A percentile compares a stretch with the other conserved stretches of the same genome.
These are phyloP conservation scores for Beta vulgaris DNA, from an alignment of 148 eudicot species.

Conservation along the genomic window DNA sequence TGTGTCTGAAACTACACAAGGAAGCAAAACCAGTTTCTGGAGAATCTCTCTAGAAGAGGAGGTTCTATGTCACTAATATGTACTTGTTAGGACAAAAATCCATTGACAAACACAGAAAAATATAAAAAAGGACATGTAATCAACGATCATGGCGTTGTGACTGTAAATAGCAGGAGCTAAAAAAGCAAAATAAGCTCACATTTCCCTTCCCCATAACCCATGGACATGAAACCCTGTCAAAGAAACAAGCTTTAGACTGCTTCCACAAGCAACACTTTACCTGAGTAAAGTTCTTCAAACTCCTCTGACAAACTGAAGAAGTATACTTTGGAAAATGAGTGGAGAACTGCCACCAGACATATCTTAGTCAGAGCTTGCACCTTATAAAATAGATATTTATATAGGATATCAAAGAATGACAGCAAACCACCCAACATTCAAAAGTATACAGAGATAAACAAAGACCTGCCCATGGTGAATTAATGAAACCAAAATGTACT, in stretches of 20 bases:
- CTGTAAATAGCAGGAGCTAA: neutral
- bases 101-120: neutral
- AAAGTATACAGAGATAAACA: neutral
- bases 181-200: neutral
- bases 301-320: constrained; percentile 86
- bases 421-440: neutral
- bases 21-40: neutral
- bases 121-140: neutral
- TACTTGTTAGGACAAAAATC: neutral
- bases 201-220: neutral
- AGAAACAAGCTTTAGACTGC: neutral
- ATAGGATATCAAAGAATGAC: neutral
- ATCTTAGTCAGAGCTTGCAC: constrained; percentile 14
- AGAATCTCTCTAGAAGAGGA: neutral
- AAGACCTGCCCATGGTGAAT: constrained; percentile 88
- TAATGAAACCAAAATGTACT: constrained; percentile 85
- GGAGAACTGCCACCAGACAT: constrained; percentile 53
- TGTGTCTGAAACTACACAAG: neutral
- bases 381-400: neutral
- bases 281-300: constrained; percentile 70
- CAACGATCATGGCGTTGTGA: neutral
- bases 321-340: constrained; percentile 79
- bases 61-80: neutral
- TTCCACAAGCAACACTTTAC: constrained; percentile 35
- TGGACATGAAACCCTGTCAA: neutral